Base-by-base conservation (phyloP, 163 green algal species). In the Chlamydomonas reinhardtii region DNA sequence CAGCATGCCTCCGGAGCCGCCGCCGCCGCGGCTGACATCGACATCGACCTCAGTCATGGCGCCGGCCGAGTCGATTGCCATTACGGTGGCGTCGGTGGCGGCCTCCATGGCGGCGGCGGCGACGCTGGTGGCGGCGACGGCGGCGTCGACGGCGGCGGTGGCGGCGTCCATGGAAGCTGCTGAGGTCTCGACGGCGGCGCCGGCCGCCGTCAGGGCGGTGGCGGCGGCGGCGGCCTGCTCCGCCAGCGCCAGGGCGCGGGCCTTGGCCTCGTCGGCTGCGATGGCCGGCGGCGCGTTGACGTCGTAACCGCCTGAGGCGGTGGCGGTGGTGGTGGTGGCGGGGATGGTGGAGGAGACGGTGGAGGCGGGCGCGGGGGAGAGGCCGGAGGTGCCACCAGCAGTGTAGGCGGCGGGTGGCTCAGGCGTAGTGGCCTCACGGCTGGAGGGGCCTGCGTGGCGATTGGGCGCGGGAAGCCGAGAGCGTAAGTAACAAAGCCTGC, bases 21-120 rank as follows among this genome's bases (percentile, higher is more conserved):
- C 72, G 43, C 27, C 14, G 39, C 27, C 24, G 14, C 39, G 39
- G 14, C 61, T 52, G 0, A 48, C 17, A 52, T 8, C 48, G n/a
- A 54, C 66, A 4, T 34, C 68, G 34, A 35, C 77, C 17, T 31
- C 65, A 39, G 6, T n/a, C n/a, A n/a, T 27, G 22, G 12, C 76
- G 35, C 8, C 64, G 48, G 48, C 48, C 6, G 48, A 56, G 48
- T 75, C 62, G 20, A 85, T 24, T 1, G 79, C 79, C 68, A 56
- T 35, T 29, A 85, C 68, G 31, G 32, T 12, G 79, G 79, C 80
- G 34, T 79, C 80, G 25, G 80, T 86, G 70, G 80, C 80, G 6
- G 80, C 80, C 56, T 79, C 80, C 17, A 66, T 22, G 0, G 80
- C 80, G 17, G 69, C 70, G 25, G 80, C 56, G 27, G 80, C 80